Conservation (phyloP, 768 basidiomycete species). For the Tephrocybe sp. region DNA sequence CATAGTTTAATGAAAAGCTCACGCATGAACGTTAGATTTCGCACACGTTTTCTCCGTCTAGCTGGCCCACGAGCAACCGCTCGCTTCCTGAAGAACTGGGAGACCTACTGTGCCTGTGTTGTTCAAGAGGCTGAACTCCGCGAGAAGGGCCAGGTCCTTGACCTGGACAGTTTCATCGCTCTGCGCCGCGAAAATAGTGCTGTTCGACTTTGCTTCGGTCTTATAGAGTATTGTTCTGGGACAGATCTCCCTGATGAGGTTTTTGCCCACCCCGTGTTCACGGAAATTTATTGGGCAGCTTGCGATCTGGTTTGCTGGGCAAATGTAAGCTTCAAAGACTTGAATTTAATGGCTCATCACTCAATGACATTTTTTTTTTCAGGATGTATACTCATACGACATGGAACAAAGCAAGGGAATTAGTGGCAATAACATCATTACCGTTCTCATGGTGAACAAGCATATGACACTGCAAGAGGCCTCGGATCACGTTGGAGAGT, state of each 20-base stretch:
- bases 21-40: constrained; percentile 39
- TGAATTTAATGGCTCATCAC: background rate
- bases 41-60: constrained; percentile 40
- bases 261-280: constrained; percentile 52
- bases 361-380: constrained; percentile 1
- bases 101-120: constrained; percentile 56
- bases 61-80: constrained; percentile 44
- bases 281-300: constrained; percentile 53
- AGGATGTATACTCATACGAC: constrained; percentile 74
- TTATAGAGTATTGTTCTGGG: constrained; percentile 58
- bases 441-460: constrained; percentile 60
- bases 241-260: constrained; percentile 64
- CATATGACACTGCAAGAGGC: constrained; percentile 55
- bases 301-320: constrained; percentile 69
- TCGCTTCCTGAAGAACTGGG: constrained; percentile 51
- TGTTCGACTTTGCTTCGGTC: constrained; percentile 58
- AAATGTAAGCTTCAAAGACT: constrained; percentile 45
- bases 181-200: constrained; percentile 72
- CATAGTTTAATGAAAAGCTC: background rate
- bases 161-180: constrained; percentile 47
- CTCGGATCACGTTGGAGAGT: constrained; percentile 50
- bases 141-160: constrained; percentile 52
- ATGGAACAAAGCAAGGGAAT: constrained; percentile 69
- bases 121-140: constrained; percentile 61
- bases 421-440: constrained; percentile 64